phyloP scores from a whole-genome alignment of 2,329 filamentous ascomycete genomes.

The Phialophora expanda region DNA sequence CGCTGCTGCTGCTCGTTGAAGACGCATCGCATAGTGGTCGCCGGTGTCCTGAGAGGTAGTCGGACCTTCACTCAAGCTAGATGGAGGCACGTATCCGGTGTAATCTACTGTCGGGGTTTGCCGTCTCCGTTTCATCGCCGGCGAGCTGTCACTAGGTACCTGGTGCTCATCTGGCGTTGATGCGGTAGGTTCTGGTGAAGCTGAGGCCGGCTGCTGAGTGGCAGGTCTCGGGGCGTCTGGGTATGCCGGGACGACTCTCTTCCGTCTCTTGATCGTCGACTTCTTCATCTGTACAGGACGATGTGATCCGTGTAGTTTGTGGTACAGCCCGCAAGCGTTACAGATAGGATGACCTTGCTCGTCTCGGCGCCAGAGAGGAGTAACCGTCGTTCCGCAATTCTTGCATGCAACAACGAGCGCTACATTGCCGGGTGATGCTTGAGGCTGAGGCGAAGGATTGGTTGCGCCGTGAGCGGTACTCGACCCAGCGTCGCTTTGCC shows the following conservation, averaged over 20 bases:
- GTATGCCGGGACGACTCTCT: constrained; percentile 85
- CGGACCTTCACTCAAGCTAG: constrained; percentile 44
- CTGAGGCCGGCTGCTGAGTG: constrained; percentile 23
- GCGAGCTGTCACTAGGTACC: constrained; percentile 30
- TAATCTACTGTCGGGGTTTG: constrained; percentile 57
- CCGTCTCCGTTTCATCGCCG: constrained; percentile 40
- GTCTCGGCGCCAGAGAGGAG: constrained; percentile 91
- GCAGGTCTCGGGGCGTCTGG: constrained; percentile 46
- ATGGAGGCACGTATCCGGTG: constrained; percentile 51
- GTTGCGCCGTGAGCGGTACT: constrained; percentile 15
- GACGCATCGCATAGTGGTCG: constrained; percentile 31
- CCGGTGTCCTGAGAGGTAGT: constrained; percentile 30
- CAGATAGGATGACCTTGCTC: constrained; percentile 96
- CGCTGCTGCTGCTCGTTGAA: constrained; percentile 39
- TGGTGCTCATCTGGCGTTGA: constrained; percentile 25
- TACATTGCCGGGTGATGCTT: constrained; percentile 23
- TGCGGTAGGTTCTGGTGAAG: constrained; percentile 31
- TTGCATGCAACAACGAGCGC: constrained; percentile 84
- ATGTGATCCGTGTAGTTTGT: constrained; percentile 93
- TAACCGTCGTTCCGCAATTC: constrained; percentile 96
- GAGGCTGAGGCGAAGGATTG: constrained; percentile 20
- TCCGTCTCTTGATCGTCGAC: constrained; percentile 91
- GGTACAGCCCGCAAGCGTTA: constrained; percentile 96
- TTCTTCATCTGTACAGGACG: constrained; percentile 99
- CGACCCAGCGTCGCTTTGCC: constrained; percentile 17